Percentiles rank a stretch among this genome's conserved stretches.
phyloP scores from a whole-genome alignment of 306 rosid species.

The Quercus wislizeni region DNA sequence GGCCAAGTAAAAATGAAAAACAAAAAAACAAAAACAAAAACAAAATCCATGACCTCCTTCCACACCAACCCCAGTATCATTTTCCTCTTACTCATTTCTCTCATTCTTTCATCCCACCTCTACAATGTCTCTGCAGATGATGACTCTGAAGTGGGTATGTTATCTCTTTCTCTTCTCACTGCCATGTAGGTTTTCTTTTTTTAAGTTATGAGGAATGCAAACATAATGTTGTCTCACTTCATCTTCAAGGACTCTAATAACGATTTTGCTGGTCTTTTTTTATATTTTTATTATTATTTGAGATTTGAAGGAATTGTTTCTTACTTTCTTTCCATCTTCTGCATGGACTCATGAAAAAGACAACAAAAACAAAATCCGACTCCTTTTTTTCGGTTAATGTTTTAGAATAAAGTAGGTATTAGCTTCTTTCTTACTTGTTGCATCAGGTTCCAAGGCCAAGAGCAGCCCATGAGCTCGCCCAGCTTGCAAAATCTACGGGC shows the following conservation, averaged over 20 bases:
- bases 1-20: too few relatives aligned
- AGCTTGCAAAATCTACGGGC: too few relatives aligned
- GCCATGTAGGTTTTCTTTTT: background rate
- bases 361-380: background rate
- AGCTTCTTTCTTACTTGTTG: constrained; percentile 6
- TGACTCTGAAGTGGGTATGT: constrained; percentile 46
- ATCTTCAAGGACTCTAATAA: background rate
- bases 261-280: background rate
- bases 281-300: background rate
- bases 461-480: too few relatives aligned
- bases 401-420: constrained; percentile 12
- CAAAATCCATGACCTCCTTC: background rate
- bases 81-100: constrained; percentile 14
- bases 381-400: background rate
- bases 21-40: too few relatives aligned
- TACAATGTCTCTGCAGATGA: constrained; percentile 27
- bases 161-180: background rate
- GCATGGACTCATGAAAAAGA: too few relatives aligned
- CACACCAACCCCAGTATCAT: constrained; percentile 15
- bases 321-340: background rate
- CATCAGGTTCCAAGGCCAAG: background rate
- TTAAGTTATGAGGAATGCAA: background rate
- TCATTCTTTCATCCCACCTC: constrained; percentile 24
- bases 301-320: background rate
- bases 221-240: background rate